Evolutionary conservation across 148 eudicot genomes (phyloP).

Genomic region (Cornus kousa): DNA sequence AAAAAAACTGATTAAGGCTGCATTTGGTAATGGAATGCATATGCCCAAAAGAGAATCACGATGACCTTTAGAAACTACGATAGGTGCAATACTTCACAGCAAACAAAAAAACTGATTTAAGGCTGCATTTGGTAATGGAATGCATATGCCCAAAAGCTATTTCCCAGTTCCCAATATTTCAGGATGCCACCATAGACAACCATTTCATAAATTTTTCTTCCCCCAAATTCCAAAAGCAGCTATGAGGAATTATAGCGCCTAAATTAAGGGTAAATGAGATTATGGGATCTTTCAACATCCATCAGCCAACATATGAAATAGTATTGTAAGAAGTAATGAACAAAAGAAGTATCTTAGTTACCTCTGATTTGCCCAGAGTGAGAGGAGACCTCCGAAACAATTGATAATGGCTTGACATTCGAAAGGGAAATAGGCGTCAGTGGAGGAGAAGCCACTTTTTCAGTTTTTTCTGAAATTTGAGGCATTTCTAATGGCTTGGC

Average conservation of each 20-base stretch:
- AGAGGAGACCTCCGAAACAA: conserved; percentile 27
- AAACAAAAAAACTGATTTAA: too few relatives aligned
- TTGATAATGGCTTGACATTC: conserved; percentile 25
- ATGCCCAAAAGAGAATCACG: too few relatives aligned
- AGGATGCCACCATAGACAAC: not conserved
- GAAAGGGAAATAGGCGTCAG: conserved; percentile 69
- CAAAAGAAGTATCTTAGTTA: conserved; percentile 16
- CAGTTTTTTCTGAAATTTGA: conserved; percentile 33
- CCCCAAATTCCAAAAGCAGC: not conserved
- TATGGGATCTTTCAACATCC: conserved; percentile 2
- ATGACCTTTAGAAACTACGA: too few relatives aligned
- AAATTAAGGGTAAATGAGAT: not conserved
- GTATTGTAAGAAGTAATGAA: not conserved
- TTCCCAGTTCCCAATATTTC: not conserved
- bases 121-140: too few relatives aligned
- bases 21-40: too few relatives aligned
- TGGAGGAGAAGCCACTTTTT: conserved; percentile 66
- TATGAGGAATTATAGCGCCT: not conserved
- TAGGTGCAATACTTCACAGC: too few relatives aligned
- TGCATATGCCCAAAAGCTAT: too few relatives aligned
- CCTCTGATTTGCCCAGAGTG: conserved; percentile 36
- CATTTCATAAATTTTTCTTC: conserved; percentile 1
- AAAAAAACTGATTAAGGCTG: too few relatives aligned
- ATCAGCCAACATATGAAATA: not conserved
- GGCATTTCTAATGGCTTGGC: conserved; percentile 50